Conservation (phyloP, 2,329 filamentous ascomycete genomes). For the Aureobasidium leucospermi region DNA sequence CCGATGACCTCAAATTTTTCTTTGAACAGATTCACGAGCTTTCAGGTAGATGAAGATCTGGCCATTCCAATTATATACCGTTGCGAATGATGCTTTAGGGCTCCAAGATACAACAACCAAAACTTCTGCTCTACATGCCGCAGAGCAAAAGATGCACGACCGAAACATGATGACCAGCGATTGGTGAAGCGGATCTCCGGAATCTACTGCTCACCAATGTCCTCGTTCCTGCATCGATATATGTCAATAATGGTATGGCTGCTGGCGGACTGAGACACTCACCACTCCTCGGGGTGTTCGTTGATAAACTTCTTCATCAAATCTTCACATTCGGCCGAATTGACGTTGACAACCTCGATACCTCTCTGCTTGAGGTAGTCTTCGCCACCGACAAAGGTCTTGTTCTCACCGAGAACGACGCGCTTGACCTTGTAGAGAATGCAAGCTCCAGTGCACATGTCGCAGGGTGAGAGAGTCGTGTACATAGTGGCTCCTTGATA, state of each 20-base stretch:
- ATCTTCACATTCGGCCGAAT: slow-evolving; percentile 56
- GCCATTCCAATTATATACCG: slow-evolving; percentile 15
- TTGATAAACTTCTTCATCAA: slow-evolving; percentile 67
- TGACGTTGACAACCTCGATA: slow-evolving; percentile 65
- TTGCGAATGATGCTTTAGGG: slow-evolving; percentile 27
- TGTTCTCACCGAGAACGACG: slow-evolving; percentile 72
- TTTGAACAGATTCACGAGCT: slow-evolving; percentile 75
- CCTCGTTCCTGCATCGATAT: slow-evolving; percentile 28
- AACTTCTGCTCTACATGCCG: slow-evolving; percentile 19
- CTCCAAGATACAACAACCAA: slow-evolving; percentile 20
- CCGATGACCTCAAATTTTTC: slow-evolving; percentile 87
- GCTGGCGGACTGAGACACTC: slow-evolving; percentile 13
- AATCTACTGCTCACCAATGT: slow-evolving; percentile 29
- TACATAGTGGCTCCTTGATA: slow-evolving; percentile 63
- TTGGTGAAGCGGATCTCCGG: slow-evolving; percentile 21
- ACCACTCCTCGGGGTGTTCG: slow-evolving; percentile 67
- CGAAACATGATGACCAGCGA: slow-evolving; percentile 28
- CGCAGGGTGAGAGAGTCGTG: slow-evolving; percentile 70
- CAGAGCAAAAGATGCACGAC: slow-evolving; percentile 29
- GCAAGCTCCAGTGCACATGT: slow-evolving; percentile 76
- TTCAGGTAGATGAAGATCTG: slow-evolving; percentile 31
- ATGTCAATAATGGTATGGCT: slow-evolving; percentile 10
- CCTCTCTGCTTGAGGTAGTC: slow-evolving; percentile 60
- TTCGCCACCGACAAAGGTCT: slow-evolving; percentile 67
- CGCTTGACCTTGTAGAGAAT: slow-evolving; percentile 66